Conservation (phyloP, 2,329 filamentous ascomycete species). For the Neoscytalidium dimidiatum region DNA sequence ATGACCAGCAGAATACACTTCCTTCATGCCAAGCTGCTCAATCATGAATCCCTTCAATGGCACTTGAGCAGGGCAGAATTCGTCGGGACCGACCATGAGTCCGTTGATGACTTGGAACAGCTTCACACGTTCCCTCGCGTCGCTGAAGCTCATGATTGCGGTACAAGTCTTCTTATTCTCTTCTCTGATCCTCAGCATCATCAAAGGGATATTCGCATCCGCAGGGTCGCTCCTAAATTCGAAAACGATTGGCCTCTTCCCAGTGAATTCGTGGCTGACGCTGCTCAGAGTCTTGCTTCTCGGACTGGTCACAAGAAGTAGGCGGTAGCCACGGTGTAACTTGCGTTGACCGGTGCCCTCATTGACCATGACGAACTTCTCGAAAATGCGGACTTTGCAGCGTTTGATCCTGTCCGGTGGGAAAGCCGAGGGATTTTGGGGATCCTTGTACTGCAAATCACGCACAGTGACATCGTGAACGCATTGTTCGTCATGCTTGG, state of each 20-base stretch:
- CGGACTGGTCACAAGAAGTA: conserved; percentile 76
- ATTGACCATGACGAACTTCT: conserved; percentile 66
- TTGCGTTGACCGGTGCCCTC: conserved; percentile 72
- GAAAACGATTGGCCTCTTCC: conserved; percentile 71
- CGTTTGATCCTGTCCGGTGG: conserved; percentile 71
- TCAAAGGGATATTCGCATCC: conserved; percentile 67
- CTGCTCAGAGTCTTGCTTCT: conserved; percentile 76
- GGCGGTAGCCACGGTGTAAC: conserved; percentile 76
- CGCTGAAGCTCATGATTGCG: conserved; percentile 76
- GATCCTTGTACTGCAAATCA: conserved; percentile 80
- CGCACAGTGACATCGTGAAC: conserved; percentile 70
- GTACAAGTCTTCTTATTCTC: conserved; percentile 56
- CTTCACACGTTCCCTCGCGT: conserved; percentile 68
- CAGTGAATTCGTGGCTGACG: conserved; percentile 69
- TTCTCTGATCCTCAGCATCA: conserved; percentile 71
- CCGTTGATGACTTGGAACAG: conserved; percentile 75
- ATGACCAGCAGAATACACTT: conserved; percentile 42
- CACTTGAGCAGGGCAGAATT: conserved; percentile 71
- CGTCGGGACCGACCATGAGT: conserved; percentile 66
- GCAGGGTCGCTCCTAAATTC: conserved; percentile 60
- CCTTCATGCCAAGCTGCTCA: conserved; percentile 56
- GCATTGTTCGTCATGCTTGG: conserved; percentile 68
- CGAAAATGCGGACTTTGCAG: conserved; percentile 76
- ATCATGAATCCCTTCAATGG: conserved; percentile 67
- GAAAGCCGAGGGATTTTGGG: conserved; percentile 69